Conservation (phyloP, 306 rosid species). For the Lupinus albus region DNA sequence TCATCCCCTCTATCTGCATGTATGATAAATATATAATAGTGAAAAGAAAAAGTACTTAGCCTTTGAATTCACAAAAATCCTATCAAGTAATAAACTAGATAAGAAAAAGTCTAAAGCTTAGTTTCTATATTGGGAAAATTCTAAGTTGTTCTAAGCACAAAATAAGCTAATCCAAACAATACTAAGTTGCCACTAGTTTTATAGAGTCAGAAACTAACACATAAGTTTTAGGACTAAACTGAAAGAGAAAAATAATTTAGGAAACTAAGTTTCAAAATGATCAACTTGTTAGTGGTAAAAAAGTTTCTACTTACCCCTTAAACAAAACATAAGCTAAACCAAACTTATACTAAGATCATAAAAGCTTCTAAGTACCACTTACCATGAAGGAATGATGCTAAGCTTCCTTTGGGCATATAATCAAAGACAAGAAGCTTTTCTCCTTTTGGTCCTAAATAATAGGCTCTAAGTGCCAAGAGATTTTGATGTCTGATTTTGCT, state of each 20-base stretch:
- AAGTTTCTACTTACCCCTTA: too few relatives aligned
- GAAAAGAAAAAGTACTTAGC: not conserved
- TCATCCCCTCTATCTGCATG: constrained; percentile 76
- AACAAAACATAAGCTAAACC: too few relatives aligned
- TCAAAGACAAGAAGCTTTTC: constrained; percentile 83
- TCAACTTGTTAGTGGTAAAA: too few relatives aligned
- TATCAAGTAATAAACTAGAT: too few relatives aligned
- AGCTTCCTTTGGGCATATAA: constrained; percentile 81
- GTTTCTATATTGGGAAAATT: too few relatives aligned
- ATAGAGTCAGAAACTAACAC: not conserved
- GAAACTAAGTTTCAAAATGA: not conserved
- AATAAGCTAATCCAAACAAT: too few relatives aligned
- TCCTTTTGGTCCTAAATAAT: constrained; percentile 64
- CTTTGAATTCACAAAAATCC: not conserved
- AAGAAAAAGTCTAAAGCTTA: too few relatives aligned
- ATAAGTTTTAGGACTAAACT: not conserved
- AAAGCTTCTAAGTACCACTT: constrained; percentile 37
- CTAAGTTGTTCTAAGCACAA: too few relatives aligned
- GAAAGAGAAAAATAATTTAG: not conserved
- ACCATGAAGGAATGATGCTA: constrained; percentile 92
- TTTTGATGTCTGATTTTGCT: constrained; percentile 78
- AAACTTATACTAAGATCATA: not conserved
- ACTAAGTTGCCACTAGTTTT: not conserved
- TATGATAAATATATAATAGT: not conserved
- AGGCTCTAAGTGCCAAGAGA: constrained; percentile 81